phyloP scores from a whole-genome alignment of 2,329 filamentous ascomycete genomes.

The Sclerotinia borealis region DNA sequence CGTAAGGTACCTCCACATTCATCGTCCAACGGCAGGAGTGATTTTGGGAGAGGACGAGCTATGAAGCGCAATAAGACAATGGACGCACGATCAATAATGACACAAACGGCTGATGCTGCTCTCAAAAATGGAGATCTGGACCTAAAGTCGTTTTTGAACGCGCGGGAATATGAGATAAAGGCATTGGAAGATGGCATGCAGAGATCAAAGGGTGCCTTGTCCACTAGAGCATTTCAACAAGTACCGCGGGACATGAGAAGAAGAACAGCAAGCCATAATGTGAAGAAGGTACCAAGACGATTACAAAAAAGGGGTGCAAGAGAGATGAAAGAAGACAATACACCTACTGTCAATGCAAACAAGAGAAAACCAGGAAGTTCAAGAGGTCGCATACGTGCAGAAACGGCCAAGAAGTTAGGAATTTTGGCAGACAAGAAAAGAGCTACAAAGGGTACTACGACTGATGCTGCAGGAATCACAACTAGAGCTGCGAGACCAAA shows the following conservation, averaged over 20 bases:
- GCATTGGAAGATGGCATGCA: conserved; percentile 78
- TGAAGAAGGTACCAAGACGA: conserved; percentile 77
- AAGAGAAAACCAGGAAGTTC: conserved; percentile 55
- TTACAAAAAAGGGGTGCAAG: conserved; percentile 61
- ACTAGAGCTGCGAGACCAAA: conserved; percentile 50
- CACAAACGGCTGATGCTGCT: conserved; percentile 38
- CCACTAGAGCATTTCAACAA: conserved; percentile 79
- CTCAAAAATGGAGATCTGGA: conserved; percentile 71
- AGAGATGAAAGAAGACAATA: conserved; percentile 87
- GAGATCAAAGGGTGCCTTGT: conserved; percentile 55
- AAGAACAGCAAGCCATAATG: conserved; percentile 91
- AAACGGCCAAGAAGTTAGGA: conserved; percentile 68
- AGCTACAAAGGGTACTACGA: conserved; percentile 36
- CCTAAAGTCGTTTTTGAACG: conserved; percentile 74
- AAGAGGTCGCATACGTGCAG: conserved; percentile 59
- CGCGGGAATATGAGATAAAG: conserved; percentile 83
- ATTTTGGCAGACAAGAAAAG: conserved; percentile 53
- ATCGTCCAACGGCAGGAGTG: conserved; percentile 16
- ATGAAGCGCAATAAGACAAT: conserved; percentile 36
- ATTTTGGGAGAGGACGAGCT: conserved; percentile 21
- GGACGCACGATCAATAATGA: conserved; percentile 41
- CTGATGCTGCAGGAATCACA: conserved; percentile 29
- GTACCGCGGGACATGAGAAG: conserved; percentile 79
- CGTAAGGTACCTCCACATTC: conserved; percentile 26
- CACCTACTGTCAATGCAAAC: conserved; percentile 65